phyloP scores from a whole-genome alignment of 2,329 filamentous ascomycete genomes.

The Blumeria graminis region DNA sequence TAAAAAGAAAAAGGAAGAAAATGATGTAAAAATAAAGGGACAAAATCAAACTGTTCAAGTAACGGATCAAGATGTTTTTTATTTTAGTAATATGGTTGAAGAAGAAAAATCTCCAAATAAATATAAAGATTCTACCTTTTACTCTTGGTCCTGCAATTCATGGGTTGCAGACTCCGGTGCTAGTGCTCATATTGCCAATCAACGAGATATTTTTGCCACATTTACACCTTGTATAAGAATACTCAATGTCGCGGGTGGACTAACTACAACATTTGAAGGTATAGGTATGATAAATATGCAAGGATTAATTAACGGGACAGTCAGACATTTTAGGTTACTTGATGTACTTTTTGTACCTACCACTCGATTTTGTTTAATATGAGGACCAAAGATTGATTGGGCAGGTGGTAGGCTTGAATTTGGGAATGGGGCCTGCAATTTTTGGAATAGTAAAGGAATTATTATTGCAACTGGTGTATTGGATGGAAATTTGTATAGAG shows the following conservation, averaged over 20 bases:
- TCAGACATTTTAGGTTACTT: neutral
- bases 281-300: neutral
- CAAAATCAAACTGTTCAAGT: neutral
- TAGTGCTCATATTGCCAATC: neutral
- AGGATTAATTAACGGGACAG: neutral
- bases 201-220: neutral
- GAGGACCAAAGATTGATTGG: neutral
- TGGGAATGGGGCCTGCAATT: neutral
- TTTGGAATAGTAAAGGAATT: neutral
- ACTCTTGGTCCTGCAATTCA: neutral
- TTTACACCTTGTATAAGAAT: neutral
- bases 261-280: neutral
- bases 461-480: neutral
- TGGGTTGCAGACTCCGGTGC: neutral
- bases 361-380: neutral
- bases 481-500: neutral
- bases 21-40: neutral
- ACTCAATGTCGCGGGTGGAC: neutral
- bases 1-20: neutral
- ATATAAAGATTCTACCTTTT: neutral
- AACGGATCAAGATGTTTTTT: neutral
- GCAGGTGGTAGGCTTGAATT: neutral
- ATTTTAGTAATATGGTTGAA: neutral
- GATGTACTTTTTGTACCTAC: neutral
- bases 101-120: neutral